These are phyloP conservation scores for Colletotrichum neosansevieriae DNA, from an alignment of 2,329 filamentous ascomycete species.

Conservation along the genomic window DNA sequence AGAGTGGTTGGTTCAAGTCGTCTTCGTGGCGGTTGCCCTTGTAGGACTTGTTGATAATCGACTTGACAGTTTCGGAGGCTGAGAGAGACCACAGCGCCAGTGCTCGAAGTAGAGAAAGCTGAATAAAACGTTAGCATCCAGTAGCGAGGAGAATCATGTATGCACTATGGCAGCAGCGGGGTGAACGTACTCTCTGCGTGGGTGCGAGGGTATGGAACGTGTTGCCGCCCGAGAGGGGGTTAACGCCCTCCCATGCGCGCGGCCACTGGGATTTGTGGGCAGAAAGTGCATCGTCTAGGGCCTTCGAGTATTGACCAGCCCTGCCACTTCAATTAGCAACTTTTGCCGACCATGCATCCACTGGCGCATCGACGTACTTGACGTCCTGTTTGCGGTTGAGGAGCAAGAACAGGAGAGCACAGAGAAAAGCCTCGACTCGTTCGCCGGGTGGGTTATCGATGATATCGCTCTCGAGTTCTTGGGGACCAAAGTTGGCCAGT, in stretches of 20 bases:
- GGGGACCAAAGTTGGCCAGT: conserved; percentile 88
- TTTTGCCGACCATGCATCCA: not conserved
- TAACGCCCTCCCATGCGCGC: conserved; percentile 83
- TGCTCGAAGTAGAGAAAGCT: conserved; percentile 87
- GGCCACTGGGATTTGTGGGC: conserved; percentile 92
- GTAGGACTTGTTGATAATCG: conserved; percentile 87
- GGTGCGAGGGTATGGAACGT: conserved; percentile 87
- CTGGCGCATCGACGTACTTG: conserved; percentile 74
- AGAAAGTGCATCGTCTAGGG: conserved; percentile 91
- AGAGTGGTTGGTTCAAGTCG: conserved; percentile 85
- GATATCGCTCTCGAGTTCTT: conserved; percentile 92
- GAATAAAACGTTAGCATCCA: conserved; percentile 37
- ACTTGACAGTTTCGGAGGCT: conserved; percentile 85
- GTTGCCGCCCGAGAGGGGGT: conserved; percentile 82
- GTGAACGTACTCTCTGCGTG: conserved; percentile 76
- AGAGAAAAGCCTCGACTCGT: conserved; percentile 88
- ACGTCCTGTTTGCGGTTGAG: conserved; percentile 98
- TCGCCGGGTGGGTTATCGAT: conserved; percentile 83
- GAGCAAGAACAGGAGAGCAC: conserved; percentile 86
- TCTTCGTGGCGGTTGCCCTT: conserved; percentile 87
- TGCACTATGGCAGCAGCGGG: not conserved
- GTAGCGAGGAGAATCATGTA: not conserved
- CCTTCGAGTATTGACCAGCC: conserved; percentile 90
- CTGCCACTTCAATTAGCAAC: conserved; percentile 59
- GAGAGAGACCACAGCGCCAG: conserved; percentile 90